Evolutionary conservation across 495 filamentous ascomycete species (phyloP).

Genomic region (Talaromyces wortmannii): DNA sequence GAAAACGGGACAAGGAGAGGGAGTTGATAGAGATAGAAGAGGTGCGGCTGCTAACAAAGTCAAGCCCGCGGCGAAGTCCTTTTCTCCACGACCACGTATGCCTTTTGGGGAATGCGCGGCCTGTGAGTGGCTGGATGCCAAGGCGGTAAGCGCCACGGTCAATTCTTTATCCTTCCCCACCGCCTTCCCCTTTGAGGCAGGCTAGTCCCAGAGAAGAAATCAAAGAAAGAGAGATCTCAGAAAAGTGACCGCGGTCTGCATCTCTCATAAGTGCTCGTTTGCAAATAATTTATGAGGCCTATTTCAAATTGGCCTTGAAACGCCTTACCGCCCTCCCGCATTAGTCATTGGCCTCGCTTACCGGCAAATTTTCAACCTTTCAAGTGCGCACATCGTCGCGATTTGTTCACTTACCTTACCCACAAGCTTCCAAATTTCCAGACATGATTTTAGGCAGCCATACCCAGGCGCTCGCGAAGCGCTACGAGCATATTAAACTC

Average conservation of each 20-base stretch:
- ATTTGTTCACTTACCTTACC: neutral
- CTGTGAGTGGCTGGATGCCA: slow-evolving; percentile 9
- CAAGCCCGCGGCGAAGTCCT: neutral
- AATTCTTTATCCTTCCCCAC: slow-evolving; percentile 6
- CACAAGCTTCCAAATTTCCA: neutral
- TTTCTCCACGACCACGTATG: slow-evolving; percentile 20
- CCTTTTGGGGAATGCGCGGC: slow-evolving; percentile 9
- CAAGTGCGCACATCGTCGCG: neutral
- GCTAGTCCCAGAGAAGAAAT: slow-evolving; percentile 5
- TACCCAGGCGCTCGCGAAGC: slow-evolving; percentile 29
- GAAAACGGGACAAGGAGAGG: slow-evolving; percentile 13
- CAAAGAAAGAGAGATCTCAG: neutral
- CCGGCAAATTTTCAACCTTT: neutral
- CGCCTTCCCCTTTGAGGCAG: slow-evolving; percentile 5
- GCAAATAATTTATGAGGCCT: neutral
- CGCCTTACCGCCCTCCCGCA: neutral
- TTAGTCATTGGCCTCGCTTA: neutral
- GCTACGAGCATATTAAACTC: slow-evolving; percentile 39
- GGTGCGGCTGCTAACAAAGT: neutral
- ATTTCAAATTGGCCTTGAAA: neutral
- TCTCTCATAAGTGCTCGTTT: neutral
- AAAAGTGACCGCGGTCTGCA: neutral
- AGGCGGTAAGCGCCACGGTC: neutral
- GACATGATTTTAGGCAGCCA: slow-evolving; percentile 18
- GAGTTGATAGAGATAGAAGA: slow-evolving; percentile 4